A percentile compares a stretch with the other conserved stretches of the same genome.
Conservation (phyloP, 768 basidiomycete genomes). For the Xerocomus brunneocitrinus region DNA sequence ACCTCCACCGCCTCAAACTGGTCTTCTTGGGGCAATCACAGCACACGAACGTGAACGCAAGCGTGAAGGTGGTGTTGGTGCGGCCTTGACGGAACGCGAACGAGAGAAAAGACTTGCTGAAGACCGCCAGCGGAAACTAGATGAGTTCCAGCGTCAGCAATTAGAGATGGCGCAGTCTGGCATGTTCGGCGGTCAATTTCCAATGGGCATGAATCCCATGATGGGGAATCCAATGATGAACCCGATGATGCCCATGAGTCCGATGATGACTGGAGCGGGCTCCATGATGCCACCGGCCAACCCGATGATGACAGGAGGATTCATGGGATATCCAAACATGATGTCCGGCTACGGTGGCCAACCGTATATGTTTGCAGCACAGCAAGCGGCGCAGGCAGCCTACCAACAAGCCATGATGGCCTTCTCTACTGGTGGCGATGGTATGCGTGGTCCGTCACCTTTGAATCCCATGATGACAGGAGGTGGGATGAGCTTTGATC, state of each 20-base stretch:
- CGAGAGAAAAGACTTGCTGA: slow-evolving; percentile 89
- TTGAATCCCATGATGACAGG: slow-evolving; percentile 59
- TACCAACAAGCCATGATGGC: slow-evolving; percentile 90
- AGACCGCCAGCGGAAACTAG: slow-evolving; percentile 87
- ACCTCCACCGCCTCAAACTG: slow-evolving; percentile 91
- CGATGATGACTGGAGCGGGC: slow-evolving; percentile 52
- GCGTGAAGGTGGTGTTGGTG: slow-evolving; percentile 92
- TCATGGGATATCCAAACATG: slow-evolving; percentile 38
- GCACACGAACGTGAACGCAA: slow-evolving; percentile 93
- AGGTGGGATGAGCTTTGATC: slow-evolving; percentile 55
- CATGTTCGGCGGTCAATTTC: slow-evolving; percentile 54
- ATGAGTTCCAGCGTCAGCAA: slow-evolving; percentile 85
- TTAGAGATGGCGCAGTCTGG: slow-evolving; percentile 86
- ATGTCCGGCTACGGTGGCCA: slow-evolving; percentile 49
- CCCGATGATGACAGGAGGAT: slow-evolving; percentile 52
- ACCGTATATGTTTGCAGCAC: slow-evolving; percentile 83
- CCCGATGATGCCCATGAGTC: slow-evolving; percentile 47
- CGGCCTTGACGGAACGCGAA: slow-evolving; percentile 91
- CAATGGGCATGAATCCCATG: slow-evolving; percentile 59
- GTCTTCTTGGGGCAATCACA: slow-evolving; percentile 92
- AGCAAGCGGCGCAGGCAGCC: slow-evolving; percentile 75
- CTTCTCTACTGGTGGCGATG: slow-evolving; percentile 69
- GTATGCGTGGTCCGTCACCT: slow-evolving; percentile 34
- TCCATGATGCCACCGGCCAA: slow-evolving; percentile 47
- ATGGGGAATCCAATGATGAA: slow-evolving; percentile 62